Base-by-base conservation (phyloP, 768 basidiomycete genomes). In the Boletus fagicola region DNA sequence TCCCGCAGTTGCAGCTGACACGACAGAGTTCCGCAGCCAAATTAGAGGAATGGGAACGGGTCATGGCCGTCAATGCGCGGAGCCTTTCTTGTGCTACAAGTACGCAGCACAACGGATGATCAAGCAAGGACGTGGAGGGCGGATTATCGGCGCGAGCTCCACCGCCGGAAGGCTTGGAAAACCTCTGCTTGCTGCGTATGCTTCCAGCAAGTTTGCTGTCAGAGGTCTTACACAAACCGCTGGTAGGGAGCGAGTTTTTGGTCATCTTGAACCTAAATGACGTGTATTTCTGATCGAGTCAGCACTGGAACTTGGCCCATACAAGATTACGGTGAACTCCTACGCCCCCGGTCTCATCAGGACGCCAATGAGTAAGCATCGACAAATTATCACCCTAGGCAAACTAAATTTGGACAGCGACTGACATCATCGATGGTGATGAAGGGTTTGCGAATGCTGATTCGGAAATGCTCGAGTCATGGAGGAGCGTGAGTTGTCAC, bases 41-140 rank as follows among this genome's bases (percentile, higher is more conserved):
- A 3, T 45, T 69, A 3, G 70, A 74, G 5, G 69, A 74, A 0
- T 78, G 72, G 74, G 75, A 84, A 62, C 68, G 64, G 63, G 49
- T 71, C 5, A 69, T 79, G 55, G 71, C 76, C 9, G 72, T 75
- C 50, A 78, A 79, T 49, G 67, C 65, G 0, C 62, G 70, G 73
- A 73, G 3, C 45, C 65, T 4, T 75, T 77, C 56, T 62, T 75
- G n/a, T 74, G 72, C 30, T n/a, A n/a, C n/a, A n/a, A n/a, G n/a
- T n/a, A n/a, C n/a, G n/a, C n/a, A n/a, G n/a, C n/a, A n/a, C n/a
- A n/a, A n/a, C n/a, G n/a, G n/a, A n/a, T n/a, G n/a, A n/a, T n/a
- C n/a, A n/a, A n/a, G n/a, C n/a, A n/a, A n/a, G n/a, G n/a, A n/a
- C n/a, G n/a, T n/a, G n/a, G n/a, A n/a, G n/a, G n/a, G n/a, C n/a